Base-by-base conservation (phyloP, 495 filamentous ascomycete genomes). In the Parachaetomium inaequale region DNA sequence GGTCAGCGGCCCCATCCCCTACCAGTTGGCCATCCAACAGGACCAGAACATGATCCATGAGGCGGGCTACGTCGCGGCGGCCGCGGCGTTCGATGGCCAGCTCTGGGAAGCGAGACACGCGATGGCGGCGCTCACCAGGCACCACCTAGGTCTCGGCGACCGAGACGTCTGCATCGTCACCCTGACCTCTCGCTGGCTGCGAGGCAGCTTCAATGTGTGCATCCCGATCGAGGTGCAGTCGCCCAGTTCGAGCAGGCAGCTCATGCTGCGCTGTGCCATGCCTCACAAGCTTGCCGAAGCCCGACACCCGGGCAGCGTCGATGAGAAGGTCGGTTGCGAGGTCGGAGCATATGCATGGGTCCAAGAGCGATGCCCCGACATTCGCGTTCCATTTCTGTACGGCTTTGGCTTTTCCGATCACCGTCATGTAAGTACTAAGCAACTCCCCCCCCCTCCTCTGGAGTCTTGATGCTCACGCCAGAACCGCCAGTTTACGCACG, bases 391-490 rank as follows among this genome's bases (percentile, higher is more conserved):
- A 11, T 11, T 5, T 11, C 53, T 79, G 14, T 72, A 68, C n/a
- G 75, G 76, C 21, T 78, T 79, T 59, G 72, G 64, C 34, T 69
- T 77, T 15, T 61, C 50, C 6, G 62, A 67, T 34, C 55, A 60
- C 42, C 57, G 55, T 26, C 58, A 63, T 38, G 63, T 66, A 51
- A 15, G 63, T n/a, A n/a, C n/a, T n/a, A n/a, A n/a, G n/a, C n/a
- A n/a, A n/a, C n/a, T n/a, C n/a, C n/a, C n/a, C n/a, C n/a, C n/a
- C n/a, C n/a, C n/a, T n/a, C n/a, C n/a, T n/a, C n/a, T n/a, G n/a
- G n/a, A n/a, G n/a, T n/a, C n/a, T n/a, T n/a, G n/a, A n/a, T n/a
- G n/a, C n/a, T n/a, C n/a, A 36, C 10, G 14, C 10, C 34, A 36
- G 8, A 12, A 11, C 8, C 14, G 4, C 4, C 34, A 36, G 34